These are phyloP conservation scores for Datura wrightii DNA, from an alignment of 257 asterid species.

Conservation along the genomic window DNA sequence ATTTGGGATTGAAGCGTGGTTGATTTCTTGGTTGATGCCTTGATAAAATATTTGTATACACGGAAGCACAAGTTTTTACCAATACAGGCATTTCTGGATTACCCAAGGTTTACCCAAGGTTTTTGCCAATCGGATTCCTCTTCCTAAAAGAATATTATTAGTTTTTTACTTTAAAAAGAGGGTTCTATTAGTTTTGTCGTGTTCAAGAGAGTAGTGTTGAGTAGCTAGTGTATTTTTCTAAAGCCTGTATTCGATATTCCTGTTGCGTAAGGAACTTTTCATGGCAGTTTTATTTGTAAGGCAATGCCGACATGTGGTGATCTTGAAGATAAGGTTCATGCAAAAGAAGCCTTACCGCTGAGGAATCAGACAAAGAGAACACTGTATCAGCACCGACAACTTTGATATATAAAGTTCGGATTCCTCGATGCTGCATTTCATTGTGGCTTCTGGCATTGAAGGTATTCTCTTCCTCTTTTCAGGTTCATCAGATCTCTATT, in stretches of 20 bases:
- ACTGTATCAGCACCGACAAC: background rate
- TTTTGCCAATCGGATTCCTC: background rate
- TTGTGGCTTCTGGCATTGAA: conserved; percentile 7
- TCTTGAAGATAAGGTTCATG: conserved; percentile 24
- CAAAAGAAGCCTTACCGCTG: background rate
- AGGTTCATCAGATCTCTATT: conserved; percentile 7
- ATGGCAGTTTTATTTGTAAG: background rate
- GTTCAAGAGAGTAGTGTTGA: background rate
- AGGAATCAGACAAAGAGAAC: background rate
- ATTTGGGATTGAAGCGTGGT: background rate
- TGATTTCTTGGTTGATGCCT: background rate
- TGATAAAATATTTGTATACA: conserved; percentile 20
- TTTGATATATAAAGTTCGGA: background rate
- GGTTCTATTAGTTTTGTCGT: background rate
- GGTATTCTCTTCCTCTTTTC: conserved; percentile 20
- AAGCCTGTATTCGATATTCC: background rate
- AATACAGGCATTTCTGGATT: background rate
- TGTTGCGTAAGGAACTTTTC: background rate
- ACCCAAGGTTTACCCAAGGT: background rate
- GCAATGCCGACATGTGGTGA: background rate
- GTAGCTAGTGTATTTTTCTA: background rate
- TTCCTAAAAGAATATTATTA: background rate
- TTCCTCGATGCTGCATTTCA: conserved; percentile 7
- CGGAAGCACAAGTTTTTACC: background rate
- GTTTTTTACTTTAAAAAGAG: background rate